phyloP scores from a whole-genome alignment of 1,284 basidiomycete genomes.

The Ustilago trichophora region DNA sequence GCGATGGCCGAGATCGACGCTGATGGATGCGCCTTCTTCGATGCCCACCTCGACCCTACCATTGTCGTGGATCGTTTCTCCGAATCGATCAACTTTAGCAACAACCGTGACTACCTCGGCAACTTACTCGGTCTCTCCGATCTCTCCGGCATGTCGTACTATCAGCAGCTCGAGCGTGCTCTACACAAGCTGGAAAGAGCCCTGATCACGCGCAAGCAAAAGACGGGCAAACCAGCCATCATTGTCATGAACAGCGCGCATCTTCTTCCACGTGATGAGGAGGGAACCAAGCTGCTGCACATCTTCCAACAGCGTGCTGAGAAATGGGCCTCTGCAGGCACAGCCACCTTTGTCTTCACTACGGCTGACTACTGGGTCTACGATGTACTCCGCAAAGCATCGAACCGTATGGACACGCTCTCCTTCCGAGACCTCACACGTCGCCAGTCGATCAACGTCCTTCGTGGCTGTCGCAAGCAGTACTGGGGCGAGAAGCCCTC shows the following conservation, averaged over 20 bases:
- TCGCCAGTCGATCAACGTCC: conserved; percentile 52
- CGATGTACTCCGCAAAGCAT: conserved; percentile 54
- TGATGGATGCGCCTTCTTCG: conserved; percentile 62
- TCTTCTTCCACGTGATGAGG: conserved; percentile 55
- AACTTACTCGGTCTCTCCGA: conserved; percentile 60
- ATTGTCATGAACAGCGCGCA: conserved; percentile 63
- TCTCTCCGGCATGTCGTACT: conserved; percentile 55
- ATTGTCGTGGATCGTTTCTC: conserved; percentile 61
- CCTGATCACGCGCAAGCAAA: conserved; percentile 48
- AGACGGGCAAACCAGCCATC: conserved; percentile 55
- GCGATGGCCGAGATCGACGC: conserved; percentile 57
- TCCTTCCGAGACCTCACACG: conserved; percentile 57
- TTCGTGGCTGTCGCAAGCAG: conserved; percentile 52
- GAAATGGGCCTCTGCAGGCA: conserved; percentile 59
- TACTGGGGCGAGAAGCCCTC: conserved; percentile 56
- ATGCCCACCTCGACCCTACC: conserved; percentile 53
- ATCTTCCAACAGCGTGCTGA: conserved; percentile 63
- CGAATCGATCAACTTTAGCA: conserved; percentile 60
- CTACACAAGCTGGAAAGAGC: conserved; percentile 62
- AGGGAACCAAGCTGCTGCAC: conserved; percentile 53
- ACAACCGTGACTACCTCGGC: conserved; percentile 62
- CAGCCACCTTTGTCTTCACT: conserved; percentile 58
- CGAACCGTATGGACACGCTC: conserved; percentile 61
- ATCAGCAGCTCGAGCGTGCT: conserved; percentile 56
- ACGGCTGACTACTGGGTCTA: conserved; percentile 60